phyloP scores from a whole-genome alignment of 306 rosid species.

The Cicer arietinum region DNA sequence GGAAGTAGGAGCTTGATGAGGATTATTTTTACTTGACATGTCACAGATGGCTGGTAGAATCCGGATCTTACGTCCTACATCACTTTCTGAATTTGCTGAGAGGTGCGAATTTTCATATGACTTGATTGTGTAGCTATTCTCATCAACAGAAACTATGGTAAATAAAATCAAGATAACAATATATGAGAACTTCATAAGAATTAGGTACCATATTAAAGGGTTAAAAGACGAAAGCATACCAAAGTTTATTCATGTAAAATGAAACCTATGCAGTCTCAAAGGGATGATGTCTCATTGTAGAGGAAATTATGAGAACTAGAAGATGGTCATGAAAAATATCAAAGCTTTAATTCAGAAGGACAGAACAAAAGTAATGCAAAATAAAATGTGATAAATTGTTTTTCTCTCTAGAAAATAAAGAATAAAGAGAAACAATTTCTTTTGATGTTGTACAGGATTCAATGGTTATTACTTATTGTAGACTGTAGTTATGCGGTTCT shows the following conservation, averaged over 20 bases:
- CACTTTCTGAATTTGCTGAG: constrained; percentile 84
- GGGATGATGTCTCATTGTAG: neutral
- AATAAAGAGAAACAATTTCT: neutral
- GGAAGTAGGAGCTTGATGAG: constrained; percentile 5
- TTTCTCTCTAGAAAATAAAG: constrained; percentile 3
- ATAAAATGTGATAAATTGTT: neutral
- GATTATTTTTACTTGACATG: constrained; percentile 39
- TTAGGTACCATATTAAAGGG: constrained; percentile 5
- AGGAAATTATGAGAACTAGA: neutral
- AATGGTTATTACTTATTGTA: neutral
- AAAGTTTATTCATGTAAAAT: neutral
- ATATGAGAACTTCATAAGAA: constrained; percentile 5
- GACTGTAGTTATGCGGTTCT: neutral
- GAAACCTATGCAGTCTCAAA: neutral
- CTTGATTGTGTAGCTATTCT: constrained; percentile 19
- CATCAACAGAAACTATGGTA: constrained; percentile 22
- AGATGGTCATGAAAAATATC: constrained; percentile 14
- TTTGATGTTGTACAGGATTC: constrained; percentile 21
- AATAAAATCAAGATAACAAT: neutral
- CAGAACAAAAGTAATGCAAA: constrained; percentile 9
- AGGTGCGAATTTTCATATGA: constrained; percentile 55
- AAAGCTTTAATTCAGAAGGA: neutral
- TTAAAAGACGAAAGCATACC: neutral
- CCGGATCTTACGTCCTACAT: constrained; percentile 73
- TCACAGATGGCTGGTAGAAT: constrained; percentile 92